Evolutionary conservation across 2,329 filamentous ascomycete genomes (phyloP).

Genomic region (Colletotrichum plurivorum): DNA sequence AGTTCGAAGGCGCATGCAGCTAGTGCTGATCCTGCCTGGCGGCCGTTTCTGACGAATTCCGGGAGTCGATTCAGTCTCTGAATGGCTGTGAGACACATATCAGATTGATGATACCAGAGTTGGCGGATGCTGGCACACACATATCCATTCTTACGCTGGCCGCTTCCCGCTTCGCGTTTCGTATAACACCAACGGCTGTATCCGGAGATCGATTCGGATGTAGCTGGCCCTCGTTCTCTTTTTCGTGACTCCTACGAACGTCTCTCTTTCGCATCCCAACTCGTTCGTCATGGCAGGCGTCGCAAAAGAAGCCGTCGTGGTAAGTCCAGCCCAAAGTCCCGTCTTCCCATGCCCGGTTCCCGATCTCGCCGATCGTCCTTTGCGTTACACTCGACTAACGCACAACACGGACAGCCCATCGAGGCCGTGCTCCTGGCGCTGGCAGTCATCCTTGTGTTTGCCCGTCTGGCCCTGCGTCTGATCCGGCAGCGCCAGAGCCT

Average conservation of each 20-base stretch:
- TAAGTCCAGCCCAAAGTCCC: conserved; percentile 12
- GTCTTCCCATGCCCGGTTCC: neutral
- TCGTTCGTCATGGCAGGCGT: conserved; percentile 27
- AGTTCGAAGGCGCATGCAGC: conserved; percentile 10
- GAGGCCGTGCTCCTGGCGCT: conserved; percentile 46
- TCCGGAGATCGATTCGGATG: neutral
- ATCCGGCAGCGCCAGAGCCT: conserved; percentile 44
- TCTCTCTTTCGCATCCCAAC: neutral
- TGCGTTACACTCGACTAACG: conserved; percentile 18
- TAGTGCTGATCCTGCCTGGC: neutral
- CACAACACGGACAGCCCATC: conserved; percentile 43
- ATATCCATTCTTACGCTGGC: neutral
- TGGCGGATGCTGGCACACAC: neutral
- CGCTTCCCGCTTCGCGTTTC: neutral
- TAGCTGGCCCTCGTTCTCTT: neutral
- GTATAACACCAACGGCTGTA: neutral
- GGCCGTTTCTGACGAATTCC: neutral
- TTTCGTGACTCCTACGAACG: neutral
- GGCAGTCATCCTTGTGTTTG: conserved; percentile 42
- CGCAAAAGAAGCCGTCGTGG: conserved; percentile 38
- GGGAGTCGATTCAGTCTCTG: neutral
- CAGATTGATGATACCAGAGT: neutral
- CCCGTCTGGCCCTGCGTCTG: conserved; percentile 45
- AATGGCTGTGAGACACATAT: neutral
- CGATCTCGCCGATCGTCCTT: neutral